phyloP scores from a whole-genome alignment of 2,329 filamentous ascomycete species.

The Exophiala sideris region DNA sequence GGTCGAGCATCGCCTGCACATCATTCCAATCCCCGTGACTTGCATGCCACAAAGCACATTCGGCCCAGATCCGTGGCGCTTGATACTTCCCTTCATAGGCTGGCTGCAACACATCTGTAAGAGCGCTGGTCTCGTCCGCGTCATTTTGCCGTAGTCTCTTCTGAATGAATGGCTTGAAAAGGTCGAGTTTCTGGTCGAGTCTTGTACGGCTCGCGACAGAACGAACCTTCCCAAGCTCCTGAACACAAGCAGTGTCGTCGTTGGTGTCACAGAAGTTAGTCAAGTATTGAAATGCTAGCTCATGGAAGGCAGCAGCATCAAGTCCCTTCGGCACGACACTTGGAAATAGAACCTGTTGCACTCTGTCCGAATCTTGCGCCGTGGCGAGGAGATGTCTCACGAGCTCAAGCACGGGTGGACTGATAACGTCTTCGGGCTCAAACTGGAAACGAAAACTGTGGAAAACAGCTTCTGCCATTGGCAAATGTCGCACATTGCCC shows the following conservation, averaged over 20 bases:
- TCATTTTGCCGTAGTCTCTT: neutral
- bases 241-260: constrained; percentile 33
- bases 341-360: constrained; percentile 17
- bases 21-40: constrained; percentile 39
- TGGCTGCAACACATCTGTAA: constrained; percentile 36
- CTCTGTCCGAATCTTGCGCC: constrained; percentile 4
- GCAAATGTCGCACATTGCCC: neutral
- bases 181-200: constrained; percentile 33
- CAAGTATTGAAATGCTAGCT: constrained; percentile 19
- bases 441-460: neutral
- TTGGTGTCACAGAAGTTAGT: constrained; percentile 35
- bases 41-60: constrained; percentile 38
- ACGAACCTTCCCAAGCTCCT: constrained; percentile 30
- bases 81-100: constrained; percentile 31
- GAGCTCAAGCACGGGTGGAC: constrained; percentile 17
- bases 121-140: constrained; percentile 20
- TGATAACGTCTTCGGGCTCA: neutral
- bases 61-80: constrained; percentile 36
- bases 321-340: neutral
- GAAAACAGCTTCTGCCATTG: constrained; percentile 1
- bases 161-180: constrained; percentile 39
- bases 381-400: constrained; percentile 11
- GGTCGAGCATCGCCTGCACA: constrained; percentile 37
- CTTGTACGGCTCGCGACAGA: constrained; percentile 3
- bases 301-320: neutral